Base-by-base conservation (phyloP, 805 yeast genomes). In the Candida sphagnicola region DNA sequence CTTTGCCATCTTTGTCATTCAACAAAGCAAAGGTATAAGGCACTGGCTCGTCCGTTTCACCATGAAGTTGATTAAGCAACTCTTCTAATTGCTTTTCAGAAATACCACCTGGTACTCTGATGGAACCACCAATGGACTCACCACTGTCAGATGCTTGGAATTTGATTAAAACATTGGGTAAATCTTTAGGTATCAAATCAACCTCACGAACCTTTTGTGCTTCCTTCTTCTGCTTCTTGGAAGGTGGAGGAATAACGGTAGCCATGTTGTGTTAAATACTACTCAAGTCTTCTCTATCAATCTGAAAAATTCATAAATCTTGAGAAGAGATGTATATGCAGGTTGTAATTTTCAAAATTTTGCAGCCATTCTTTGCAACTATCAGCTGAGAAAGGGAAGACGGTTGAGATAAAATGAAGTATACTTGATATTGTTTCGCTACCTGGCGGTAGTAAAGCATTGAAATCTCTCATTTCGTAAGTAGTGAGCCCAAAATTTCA, bases 131-230 rank as follows among this genome's bases (percentile, higher is more conserved):
- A 16, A 85, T 74, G 2, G 78, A 64, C 44, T 85, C 95, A 36
- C 96, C 97, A 5, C 96, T 80, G 53, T 90, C 98, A 8, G 95
- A 79, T 2, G 98, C 96, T 59, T 88, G 91, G 60, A 91, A 89
- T 57, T 81, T 84, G 41, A 91, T 79, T 38, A 89, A 73, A 18
- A 91, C 96, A 67, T 88, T 80, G 17, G 97, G 96, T 16, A 90
- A 62, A 53, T 87, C 91, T 1, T 58, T 68, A 2, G 97, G 96
- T 13, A 84, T 65, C 8, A 85, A 59, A 37, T 78, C 82, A 18
- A 85, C 82, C 37, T 85, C 91, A 40, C 82, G 78, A 6, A 86
- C 85, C 57, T 77, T 72, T 57, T 89, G 97, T 4, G 95, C 95
- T 45, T 74, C 85, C 56, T 80, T 78, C 61, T 75, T 85, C 57